Conservation (phyloP, 345 rosid genomes). For the Linum trigynum region DNA sequence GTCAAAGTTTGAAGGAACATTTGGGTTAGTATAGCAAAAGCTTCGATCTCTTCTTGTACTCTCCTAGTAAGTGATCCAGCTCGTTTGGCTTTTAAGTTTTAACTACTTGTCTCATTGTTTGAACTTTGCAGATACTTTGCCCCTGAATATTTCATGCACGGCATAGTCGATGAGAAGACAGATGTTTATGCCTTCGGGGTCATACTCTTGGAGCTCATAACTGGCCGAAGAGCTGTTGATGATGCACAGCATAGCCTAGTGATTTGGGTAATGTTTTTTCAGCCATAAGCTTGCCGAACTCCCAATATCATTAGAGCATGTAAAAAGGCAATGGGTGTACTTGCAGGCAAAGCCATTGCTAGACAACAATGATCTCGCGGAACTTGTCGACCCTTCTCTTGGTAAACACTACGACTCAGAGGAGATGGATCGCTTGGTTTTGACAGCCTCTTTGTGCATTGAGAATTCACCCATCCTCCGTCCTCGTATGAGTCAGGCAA, state of each 20-base stretch:
- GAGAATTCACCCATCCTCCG: constrained; percentile 77
- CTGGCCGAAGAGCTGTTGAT: constrained; percentile 70
- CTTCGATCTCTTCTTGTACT: not conserved
- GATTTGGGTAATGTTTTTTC: constrained; percentile 46
- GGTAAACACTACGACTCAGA: constrained; percentile 42
- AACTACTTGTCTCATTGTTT: not conserved
- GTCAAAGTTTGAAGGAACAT: constrained; percentile 91
- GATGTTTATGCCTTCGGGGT: constrained; percentile 89
- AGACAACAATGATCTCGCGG: constrained; percentile 32
- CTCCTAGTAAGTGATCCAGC: not conserved
- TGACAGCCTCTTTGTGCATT: constrained; percentile 75
- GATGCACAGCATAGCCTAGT: constrained; percentile 61
- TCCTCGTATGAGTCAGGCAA: constrained; percentile 83
- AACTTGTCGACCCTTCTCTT: constrained; percentile 61
- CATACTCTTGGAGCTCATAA: constrained; percentile 76
- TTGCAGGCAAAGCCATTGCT: constrained; percentile 78
- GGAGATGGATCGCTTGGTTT: constrained; percentile 53
- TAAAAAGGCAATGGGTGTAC: not conserved
- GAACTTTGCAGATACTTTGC: constrained; percentile 64
- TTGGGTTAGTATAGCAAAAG: constrained; percentile 47
- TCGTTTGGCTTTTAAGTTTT: not conserved
- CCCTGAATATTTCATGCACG: constrained; percentile 91
- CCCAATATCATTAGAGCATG: not conserved
- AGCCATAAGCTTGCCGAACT: not conserved
- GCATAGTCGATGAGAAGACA: constrained; percentile 87